Evolutionary conservation across 1,139 yeast genomes (phyloP), one percentile per base, ranked within the genome.

Genomic region (Ashbya aceris): DNA sequence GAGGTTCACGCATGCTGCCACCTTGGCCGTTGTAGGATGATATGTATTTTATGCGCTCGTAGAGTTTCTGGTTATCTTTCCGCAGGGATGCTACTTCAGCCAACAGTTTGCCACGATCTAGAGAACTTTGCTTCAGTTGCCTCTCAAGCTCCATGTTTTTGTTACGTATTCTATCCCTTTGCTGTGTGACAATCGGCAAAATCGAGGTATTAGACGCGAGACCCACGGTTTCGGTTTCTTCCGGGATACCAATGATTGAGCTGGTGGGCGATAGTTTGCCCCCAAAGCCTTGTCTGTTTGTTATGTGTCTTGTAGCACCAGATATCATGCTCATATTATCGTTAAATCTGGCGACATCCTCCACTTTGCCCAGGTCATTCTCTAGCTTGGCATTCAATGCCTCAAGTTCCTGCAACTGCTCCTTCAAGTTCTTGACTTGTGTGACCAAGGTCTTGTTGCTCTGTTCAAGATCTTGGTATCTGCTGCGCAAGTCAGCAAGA

Each of bases 151-250:
- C 96, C 43, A 74, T 75, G 54, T 83, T 86, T 45, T 89, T 73
- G 27, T 77, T 75, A 53, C 94, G 77, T 69, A 89, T 87, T 49
- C 97, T 70, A 61, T 91, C 97, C 61, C 98, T 76, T 65, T 91
- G 98, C 55, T 91, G 89, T 17, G 96, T 87, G 28, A 91, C 78
- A 41, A 91, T 86, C 0, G 95, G 95, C 38, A 91, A 65, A 33
- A 91, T 80, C 0, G 86, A 73, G 33, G 50, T 49, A 46, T 47
- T 46, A 40, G 51, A 39, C 36, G 39, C 37, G 7, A 45, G 34
- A 11, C 42, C 41, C 14, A 40, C 39, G 10, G 38, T 20, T 32
- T 57, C 64, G 5, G 49, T 44, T 30, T 63, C 67, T 42, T 61
- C 68, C 2, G 65, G 61, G n/a, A 61, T 52, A 23, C 77, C 77